phyloP scores from a whole-genome alignment of 352 stramenopile genomes.

The Phytophthora niederhauseri region DNA sequence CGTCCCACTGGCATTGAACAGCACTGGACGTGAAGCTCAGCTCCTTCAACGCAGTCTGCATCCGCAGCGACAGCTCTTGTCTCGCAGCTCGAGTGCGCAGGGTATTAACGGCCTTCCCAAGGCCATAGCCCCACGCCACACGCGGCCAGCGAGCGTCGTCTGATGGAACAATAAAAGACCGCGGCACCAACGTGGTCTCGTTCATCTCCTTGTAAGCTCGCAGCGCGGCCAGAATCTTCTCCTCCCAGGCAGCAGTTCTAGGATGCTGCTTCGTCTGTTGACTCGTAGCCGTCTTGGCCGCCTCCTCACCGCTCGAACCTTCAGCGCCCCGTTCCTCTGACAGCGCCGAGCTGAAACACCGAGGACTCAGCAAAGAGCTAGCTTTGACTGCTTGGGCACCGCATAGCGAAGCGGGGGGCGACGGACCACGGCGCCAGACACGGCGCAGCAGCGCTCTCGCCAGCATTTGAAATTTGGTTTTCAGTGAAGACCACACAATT shows the following conservation, averaged over 20 bases:
- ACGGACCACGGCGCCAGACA: no score
- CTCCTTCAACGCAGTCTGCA: no score
- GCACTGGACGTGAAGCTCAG: no score
- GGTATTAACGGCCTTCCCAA: not conserved
- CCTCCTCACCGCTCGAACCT: no score
- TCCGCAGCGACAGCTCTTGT: no score
- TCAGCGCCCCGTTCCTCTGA: no score
- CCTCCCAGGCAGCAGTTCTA: not conserved
- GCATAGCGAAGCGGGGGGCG: not conserved
- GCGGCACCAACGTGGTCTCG: not conserved
- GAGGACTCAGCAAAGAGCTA: not conserved
- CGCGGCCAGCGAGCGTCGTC: not conserved
- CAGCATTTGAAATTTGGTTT: no score
- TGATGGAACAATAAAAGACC: not conserved
- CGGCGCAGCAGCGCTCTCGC: no score
- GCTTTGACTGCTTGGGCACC: not conserved
- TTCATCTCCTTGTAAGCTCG: not conserved
- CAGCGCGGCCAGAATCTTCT: not conserved
- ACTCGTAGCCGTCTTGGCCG: not conserved
- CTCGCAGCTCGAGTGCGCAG: not conserved
- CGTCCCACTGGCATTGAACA: no score
- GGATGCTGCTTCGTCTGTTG: not conserved
- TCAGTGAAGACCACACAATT: no score
- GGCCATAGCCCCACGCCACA: not conserved
- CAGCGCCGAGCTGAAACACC: not conserved